Percentiles rank a stretch among this genome's conserved stretches.
phyloP scores from a whole-genome alignment of 2,329 filamentous ascomycete species.

The Alternaria incomplexa region DNA sequence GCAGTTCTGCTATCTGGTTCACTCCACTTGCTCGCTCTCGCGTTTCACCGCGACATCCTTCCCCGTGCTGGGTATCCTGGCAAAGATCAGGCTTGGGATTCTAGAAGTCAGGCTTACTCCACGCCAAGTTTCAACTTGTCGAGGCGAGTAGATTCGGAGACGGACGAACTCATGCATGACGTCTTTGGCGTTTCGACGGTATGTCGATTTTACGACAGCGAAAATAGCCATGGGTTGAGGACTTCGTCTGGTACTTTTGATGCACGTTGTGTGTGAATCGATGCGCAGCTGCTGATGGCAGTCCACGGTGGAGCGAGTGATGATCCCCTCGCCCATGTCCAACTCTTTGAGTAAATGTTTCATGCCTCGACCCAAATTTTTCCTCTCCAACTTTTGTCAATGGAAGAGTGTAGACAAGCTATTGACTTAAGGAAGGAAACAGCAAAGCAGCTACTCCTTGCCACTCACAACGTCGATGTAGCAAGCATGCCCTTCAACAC shows the following conservation, averaged over 20 bases:
- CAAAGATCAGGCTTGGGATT: neutral
- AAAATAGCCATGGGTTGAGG: neutral
- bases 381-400: neutral
- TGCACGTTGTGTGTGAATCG: neutral
- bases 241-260: neutral
- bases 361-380: too few species aligned
- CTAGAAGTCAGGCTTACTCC: neutral
- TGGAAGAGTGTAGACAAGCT: fast-evolving
- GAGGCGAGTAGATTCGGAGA: slow-evolving; percentile 8
- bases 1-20: neutral
- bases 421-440: neutral
- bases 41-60: neutral
- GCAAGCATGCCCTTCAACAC: neutral
- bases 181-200: neutral
- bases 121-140: neutral
- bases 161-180: neutral
- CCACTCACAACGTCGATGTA: neutral
- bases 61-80: neutral
- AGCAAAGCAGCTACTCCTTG: too few species aligned
- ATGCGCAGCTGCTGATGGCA: neutral
- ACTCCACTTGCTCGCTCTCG: neutral
- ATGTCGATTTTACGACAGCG: neutral
- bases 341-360: too few species aligned
- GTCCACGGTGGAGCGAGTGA: too few species aligned
- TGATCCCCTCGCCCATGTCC: too few species aligned